A percentile compares a stretch with the other conserved stretches of the same genome.
Evolutionary conservation across 441 rosid genomes (phyloP).

Genomic region (Erodium trifolium): DNA sequence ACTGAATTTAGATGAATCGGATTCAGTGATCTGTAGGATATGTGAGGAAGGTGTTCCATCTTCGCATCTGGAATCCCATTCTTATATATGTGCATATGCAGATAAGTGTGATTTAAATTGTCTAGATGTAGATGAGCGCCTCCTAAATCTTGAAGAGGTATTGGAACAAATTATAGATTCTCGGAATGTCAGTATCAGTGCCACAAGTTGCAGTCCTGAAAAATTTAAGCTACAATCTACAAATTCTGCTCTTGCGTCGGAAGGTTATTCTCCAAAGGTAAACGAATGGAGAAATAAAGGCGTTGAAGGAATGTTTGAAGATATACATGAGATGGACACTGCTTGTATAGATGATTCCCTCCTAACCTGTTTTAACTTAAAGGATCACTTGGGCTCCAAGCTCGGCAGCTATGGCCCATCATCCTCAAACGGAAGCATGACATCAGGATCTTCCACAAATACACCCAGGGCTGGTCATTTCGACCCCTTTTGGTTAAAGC

Average conservation of each 20-base stretch:
- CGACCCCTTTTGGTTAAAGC: slow-evolving; percentile 73
- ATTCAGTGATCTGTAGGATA: slow-evolving; percentile 63
- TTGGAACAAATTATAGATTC: slow-evolving; percentile 72
- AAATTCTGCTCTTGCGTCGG: slow-evolving; percentile 35
- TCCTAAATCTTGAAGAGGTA: slow-evolving; percentile 64
- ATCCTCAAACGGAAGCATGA: slow-evolving; percentile 71
- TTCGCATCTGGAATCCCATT: slow-evolving; percentile 67
- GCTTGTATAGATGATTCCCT: slow-evolving; percentile 63
- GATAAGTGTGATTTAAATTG: slow-evolving; percentile 69
- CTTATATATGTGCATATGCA: slow-evolving; percentile 82
- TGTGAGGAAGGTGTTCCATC: slow-evolving; percentile 76
- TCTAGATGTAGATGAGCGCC: slow-evolving; percentile 62
- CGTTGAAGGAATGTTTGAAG: slow-evolving; percentile 85
- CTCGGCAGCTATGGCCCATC: slow-evolving; percentile 50
- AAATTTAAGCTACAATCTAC: slow-evolving; percentile 32
- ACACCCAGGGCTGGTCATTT: slow-evolving; percentile 74
- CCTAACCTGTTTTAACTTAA: slow-evolving; percentile 35
- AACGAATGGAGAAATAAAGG: slow-evolving; percentile 79
- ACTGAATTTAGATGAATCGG: slow-evolving; percentile 36
- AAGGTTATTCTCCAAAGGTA: slow-evolving; percentile 61
- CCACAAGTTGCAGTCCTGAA: slow-evolving; percentile 50
- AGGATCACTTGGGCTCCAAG: slow-evolving; percentile 50
- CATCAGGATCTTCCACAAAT: slow-evolving; percentile 69
- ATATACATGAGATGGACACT: slow-evolving; percentile 87
- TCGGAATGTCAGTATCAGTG: slow-evolving; percentile 36